Evolutionary conservation across 2,329 filamentous ascomycete species (phyloP).

Genomic region (Nothophaeocryptopus gaeumannii): DNA sequence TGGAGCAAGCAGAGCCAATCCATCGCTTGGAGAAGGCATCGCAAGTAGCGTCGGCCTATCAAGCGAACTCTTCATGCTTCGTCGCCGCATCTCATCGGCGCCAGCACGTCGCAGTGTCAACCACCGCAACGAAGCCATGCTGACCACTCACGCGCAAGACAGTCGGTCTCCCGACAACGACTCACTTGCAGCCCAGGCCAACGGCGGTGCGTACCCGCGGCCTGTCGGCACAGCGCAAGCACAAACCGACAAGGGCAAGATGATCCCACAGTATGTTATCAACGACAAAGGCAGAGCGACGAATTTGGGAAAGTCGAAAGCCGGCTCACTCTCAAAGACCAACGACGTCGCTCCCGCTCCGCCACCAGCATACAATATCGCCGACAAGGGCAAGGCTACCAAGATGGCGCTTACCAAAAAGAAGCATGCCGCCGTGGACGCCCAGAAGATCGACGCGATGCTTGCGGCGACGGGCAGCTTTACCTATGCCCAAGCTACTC

Average conservation of each 20-base stretch:
- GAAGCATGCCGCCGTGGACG: too few relatives aligned
- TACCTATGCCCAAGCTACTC: too few relatives aligned
- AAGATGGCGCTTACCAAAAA: not conserved
- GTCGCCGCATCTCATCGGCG: constrained; percentile 9
- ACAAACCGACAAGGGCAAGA: constrained; percentile 5
- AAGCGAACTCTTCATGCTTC: constrained; percentile 10
- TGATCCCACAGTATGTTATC: constrained; percentile 6
- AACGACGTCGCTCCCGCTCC: not conserved
- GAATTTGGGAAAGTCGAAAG: too few relatives aligned
- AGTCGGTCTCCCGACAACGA: constrained; percentile 6
- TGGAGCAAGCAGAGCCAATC: constrained; percentile 10
- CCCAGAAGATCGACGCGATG: too few relatives aligned
- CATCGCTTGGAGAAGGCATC: constrained; percentile 24
- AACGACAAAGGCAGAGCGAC: not conserved
- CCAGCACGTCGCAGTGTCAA: not conserved
- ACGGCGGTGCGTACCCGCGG: constrained; percentile 30
- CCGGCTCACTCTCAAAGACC: not conserved
- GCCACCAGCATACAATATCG: constrained; percentile 1
- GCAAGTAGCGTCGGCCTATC: constrained; percentile 20
- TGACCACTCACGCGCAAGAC: constrained; percentile 7
- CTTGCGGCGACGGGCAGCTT: too few relatives aligned
- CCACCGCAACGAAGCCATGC: not conserved
- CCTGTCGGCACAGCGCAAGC: not conserved
- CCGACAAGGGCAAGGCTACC: constrained; percentile 10
- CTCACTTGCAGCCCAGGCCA: constrained; percentile 20